These are phyloP conservation scores for Nannochloropsis gaditana DNA, from an alignment of 108 stramenopile genomes.

Conservation along the genomic window DNA sequence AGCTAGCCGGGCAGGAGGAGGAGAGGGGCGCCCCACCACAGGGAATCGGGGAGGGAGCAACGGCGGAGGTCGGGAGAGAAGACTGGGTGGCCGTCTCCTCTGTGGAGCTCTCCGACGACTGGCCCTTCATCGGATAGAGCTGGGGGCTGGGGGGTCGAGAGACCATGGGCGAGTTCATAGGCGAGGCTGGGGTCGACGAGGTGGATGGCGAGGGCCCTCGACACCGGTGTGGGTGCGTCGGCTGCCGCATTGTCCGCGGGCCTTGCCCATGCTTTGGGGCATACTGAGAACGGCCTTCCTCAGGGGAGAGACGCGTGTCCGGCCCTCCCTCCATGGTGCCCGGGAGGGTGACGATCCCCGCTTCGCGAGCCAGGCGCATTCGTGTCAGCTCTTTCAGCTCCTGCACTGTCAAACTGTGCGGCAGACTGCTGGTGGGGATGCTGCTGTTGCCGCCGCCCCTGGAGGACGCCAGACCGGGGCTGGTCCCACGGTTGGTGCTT, in stretches of 20 bases:
- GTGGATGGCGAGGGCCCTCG: background rate
- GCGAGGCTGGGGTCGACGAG: background rate
- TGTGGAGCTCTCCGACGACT: too few relatives aligned
- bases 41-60: too few relatives aligned
- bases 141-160: background rate
- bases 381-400: slow-evolving; percentile 88
- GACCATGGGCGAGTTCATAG: background rate
- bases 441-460: background rate
- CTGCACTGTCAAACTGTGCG: slow-evolving; percentile 80
- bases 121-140: background rate
- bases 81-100: too few relatives aligned
- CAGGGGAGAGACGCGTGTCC: background rate
- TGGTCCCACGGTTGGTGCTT: too few relatives aligned
- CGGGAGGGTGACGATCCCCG: slow-evolving; percentile 26
- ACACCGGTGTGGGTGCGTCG: background rate
- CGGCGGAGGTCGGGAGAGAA: too few relatives aligned
- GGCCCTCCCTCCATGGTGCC: too few relatives aligned
- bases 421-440: slow-evolving; percentile 47
- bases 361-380: slow-evolving; percentile 69
- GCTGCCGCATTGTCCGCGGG: background rate
- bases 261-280: too few relatives aligned
- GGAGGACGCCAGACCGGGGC: too few relatives aligned
- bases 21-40: too few relatives aligned
- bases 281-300: background rate
- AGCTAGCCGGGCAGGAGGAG: too few relatives aligned